Percentiles rank a stretch among this genome's conserved stretches.
These are phyloP conservation scores for Theileria annulata DNA, from an alignment of 169 alveolate species.

Conservation along the genomic window DNA sequence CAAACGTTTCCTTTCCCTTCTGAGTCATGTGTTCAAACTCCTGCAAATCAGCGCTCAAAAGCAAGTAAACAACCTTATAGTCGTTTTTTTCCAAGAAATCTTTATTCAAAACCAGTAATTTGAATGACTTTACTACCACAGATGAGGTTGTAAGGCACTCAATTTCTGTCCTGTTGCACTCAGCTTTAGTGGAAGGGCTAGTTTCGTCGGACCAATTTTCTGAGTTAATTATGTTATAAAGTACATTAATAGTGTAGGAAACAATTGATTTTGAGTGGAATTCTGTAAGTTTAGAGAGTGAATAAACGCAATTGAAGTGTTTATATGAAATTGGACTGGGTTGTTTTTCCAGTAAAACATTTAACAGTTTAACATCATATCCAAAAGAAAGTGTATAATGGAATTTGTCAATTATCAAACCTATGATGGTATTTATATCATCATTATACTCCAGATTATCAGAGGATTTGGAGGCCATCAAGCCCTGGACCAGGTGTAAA, in stretches of 20 bases:
- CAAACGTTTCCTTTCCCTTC: conserved; percentile 51
- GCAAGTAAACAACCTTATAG: neutral
- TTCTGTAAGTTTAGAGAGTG: conserved; percentile 22
- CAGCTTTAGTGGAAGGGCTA: neutral
- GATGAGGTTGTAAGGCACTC: conserved; percentile 49
- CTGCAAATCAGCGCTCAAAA: conserved; percentile 20
- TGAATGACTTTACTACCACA: conserved; percentile 41
- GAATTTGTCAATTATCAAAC: conserved; percentile 4
- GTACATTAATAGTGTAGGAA: neutral
- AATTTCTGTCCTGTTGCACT: conserved; percentile 17
- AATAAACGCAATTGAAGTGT: conserved; percentile 45
- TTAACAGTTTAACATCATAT: conserved; percentile 12
- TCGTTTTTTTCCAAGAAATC: conserved; percentile 19
- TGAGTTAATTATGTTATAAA: neutral
- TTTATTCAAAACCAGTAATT: conserved; percentile 12
- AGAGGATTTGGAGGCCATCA: conserved; percentile 16
- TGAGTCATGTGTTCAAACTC: conserved; percentile 53
- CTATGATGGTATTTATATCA: conserved; percentile 29
- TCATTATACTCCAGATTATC: neutral
- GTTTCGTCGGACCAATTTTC: neutral
- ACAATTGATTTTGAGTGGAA: neutral
- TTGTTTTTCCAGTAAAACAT: conserved; percentile 18
- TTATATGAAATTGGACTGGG: conserved; percentile 34
- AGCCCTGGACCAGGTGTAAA: conserved; percentile 30
- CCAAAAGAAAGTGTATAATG: conserved; percentile 26